Percentiles rank a stretch among this genome's conserved stretches.
phyloP scores from a whole-genome alignment of 345 rosid genomes.

The Acer saccharum region DNA sequence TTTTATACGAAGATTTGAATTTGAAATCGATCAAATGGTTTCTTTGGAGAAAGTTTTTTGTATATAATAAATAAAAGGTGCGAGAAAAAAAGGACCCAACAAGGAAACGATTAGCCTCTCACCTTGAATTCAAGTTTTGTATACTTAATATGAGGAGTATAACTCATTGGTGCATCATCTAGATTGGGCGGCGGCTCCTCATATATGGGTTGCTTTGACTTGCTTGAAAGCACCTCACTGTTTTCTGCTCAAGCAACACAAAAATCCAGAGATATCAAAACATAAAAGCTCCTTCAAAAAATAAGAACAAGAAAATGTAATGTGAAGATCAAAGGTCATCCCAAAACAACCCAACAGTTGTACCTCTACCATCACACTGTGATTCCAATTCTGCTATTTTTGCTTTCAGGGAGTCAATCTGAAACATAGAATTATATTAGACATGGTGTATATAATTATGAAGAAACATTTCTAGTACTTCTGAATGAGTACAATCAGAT shows the following conservation, averaged over 20 bases:
- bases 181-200: slow-evolving; percentile 33
- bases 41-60: not conserved
- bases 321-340: slow-evolving; percentile 25
- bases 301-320: slow-evolving; percentile 8
- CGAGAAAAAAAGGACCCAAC: not conserved
- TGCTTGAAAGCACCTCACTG: slow-evolving; percentile 26
- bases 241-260: slow-evolving; percentile 41
- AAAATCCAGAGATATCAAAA: slow-evolving; percentile 13
- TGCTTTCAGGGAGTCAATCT: slow-evolving; percentile 68
- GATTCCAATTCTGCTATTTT: slow-evolving; percentile 69
- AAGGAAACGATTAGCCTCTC: not conserved
- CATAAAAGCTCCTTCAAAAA: not conserved
- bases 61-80: not conserved
- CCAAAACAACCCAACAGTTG: slow-evolving; percentile 23
- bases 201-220: slow-evolving; percentile 28
- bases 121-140: slow-evolving; percentile 96
- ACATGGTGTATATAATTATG: not conserved
- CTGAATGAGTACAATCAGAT: not conserved
- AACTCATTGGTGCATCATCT: slow-evolving; percentile 47
- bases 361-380: slow-evolving; percentile 31
- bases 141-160: slow-evolving; percentile 81
- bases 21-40: not conserved
- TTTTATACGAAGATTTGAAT: not conserved
- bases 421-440: slow-evolving; percentile 22
- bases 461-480: not conserved